A percentile compares a stretch with the other conserved stretches of the same genome.
Conservation (phyloP, 495 filamentous ascomycete genomes). For the Tuber calosporum region DNA sequence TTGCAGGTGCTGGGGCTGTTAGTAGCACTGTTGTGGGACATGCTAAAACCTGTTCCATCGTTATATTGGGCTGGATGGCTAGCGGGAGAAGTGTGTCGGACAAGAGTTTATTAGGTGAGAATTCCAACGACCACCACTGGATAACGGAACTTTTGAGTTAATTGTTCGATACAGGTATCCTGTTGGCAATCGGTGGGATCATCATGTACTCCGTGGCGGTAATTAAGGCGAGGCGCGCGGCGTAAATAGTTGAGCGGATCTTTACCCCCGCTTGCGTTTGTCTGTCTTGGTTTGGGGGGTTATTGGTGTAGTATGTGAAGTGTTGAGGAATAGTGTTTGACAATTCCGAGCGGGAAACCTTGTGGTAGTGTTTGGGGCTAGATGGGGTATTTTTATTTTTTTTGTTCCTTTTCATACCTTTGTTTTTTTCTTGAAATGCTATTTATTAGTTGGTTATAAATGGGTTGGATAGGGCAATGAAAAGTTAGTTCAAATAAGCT, state of each 20-base stretch:
- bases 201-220: slow-evolving; percentile 44
- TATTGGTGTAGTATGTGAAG: background rate
- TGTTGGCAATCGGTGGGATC: slow-evolving; percentile 53
- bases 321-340: background rate
- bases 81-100: slow-evolving; percentile 51
- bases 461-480: background rate
- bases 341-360: background rate
- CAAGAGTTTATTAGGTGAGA: slow-evolving; percentile 48
- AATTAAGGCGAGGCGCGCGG: slow-evolving; percentile 10
- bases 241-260: background rate
- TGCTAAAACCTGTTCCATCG: slow-evolving; percentile 56
- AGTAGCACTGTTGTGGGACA: slow-evolving; percentile 67
- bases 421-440: background rate
- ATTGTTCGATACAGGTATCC: slow-evolving; percentile 33
- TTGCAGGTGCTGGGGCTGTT: slow-evolving; percentile 61
- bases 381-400: background rate
- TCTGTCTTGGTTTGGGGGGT: background rate
- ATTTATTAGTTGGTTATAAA: background rate
- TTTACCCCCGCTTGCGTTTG: background rate
- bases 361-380: background rate
- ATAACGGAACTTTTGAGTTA: slow-evolving; percentile 15
- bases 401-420: background rate
- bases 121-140: background rate
- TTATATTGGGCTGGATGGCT: slow-evolving; percentile 52
- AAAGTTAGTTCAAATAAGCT: background rate